Evolutionary conservation across 208 protist species (phyloP).

Genomic region (Crithidia bombi): DNA sequence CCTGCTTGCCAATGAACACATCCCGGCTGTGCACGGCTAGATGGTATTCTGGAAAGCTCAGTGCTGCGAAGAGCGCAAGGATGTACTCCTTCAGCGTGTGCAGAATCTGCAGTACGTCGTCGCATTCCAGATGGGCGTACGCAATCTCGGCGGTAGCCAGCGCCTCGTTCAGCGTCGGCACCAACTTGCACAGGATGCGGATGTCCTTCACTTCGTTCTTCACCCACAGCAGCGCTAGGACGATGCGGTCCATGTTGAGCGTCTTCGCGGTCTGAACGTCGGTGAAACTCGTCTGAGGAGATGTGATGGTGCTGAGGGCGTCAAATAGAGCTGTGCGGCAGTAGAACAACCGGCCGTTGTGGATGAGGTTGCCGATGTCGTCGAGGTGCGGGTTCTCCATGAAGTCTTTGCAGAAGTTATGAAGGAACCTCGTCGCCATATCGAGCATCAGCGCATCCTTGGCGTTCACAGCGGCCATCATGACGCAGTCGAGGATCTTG

Average conservation of each 20-base stretch:
- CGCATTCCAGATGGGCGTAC: constrained; percentile 39
- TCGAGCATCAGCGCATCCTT: constrained; percentile 49
- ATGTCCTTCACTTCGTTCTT: constrained; percentile 62
- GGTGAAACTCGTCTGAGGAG: constrained; percentile 24
- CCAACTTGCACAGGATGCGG: constrained; percentile 45
- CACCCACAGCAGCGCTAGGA: constrained; percentile 58
- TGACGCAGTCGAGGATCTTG: constrained; percentile 80
- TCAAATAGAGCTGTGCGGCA: constrained; percentile 69
- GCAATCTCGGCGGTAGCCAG: constrained; percentile 47
- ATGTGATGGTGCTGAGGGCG: constrained; percentile 40
- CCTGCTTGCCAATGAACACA: constrained; percentile 61
- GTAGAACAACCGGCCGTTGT: constrained; percentile 76
- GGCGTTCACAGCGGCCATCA: constrained; percentile 72
- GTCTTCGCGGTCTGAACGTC: constrained; percentile 32
- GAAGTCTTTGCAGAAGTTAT: constrained; percentile 53
- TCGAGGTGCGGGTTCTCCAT: constrained; percentile 60
- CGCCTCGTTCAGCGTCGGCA: constrained; percentile 51
- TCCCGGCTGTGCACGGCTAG: constrained; percentile 75
- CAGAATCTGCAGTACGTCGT: constrained; percentile 52
- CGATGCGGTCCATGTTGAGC: constrained; percentile 46
- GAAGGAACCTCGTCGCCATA: constrained; percentile 49
- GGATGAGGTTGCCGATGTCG: constrained; percentile 57
- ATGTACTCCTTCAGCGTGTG: constrained; percentile 57
- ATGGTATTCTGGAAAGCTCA: constrained; percentile 66
- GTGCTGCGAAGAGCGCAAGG: constrained; percentile 42